phyloP scores from a whole-genome alignment of 805 yeast genomes.

The Metschnikowia picachoensis region DNA sequence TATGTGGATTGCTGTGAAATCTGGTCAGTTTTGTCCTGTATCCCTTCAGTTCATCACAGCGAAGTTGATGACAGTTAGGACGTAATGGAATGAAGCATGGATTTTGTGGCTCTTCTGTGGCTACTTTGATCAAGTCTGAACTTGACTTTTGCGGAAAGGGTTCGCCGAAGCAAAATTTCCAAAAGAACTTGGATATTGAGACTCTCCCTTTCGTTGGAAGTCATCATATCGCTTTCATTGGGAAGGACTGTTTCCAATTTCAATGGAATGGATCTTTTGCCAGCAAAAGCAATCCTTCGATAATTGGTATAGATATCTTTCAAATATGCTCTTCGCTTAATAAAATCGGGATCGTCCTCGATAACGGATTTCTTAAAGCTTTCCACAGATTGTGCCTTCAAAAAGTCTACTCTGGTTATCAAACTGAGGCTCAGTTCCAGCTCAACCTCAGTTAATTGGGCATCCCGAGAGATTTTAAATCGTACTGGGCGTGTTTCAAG shows the following conservation, averaged over 20 bases:
- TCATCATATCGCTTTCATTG: slow-evolving; percentile 25
- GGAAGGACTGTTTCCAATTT: slow-evolving; percentile 28
- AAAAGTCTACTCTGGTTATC: not conserved
- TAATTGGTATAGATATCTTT: slow-evolving; percentile 25
- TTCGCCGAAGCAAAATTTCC: slow-evolving; percentile 37
- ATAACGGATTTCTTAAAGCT: not conserved
- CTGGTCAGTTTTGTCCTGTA: too few species aligned
- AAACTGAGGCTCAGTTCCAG: not conserved
- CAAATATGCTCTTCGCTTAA: slow-evolving; percentile 18
- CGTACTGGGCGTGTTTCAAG: slow-evolving; percentile 6
- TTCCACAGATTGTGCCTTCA: not conserved
- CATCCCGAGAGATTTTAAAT: slow-evolving; percentile 11
- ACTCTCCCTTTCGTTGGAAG: slow-evolving; percentile 23
- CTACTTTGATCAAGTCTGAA: slow-evolving; percentile 24
- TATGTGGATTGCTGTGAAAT: not conserved
- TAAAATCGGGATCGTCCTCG: slow-evolving; percentile 5
- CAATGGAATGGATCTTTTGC: slow-evolving; percentile 22
- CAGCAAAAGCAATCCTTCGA: slow-evolving; percentile 24
- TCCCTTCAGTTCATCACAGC: not conserved
- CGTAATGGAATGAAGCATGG: not conserved
- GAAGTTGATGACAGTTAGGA: slow-evolving; percentile 10
- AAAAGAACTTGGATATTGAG: slow-evolving; percentile 31
- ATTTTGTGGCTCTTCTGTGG: not conserved
- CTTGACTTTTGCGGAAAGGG: slow-evolving; percentile 39
- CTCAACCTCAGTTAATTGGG: slow-evolving; percentile 4